Conservation (phyloP, 495 filamentous ascomycete species). For the Penicillium riverlandense region DNA sequence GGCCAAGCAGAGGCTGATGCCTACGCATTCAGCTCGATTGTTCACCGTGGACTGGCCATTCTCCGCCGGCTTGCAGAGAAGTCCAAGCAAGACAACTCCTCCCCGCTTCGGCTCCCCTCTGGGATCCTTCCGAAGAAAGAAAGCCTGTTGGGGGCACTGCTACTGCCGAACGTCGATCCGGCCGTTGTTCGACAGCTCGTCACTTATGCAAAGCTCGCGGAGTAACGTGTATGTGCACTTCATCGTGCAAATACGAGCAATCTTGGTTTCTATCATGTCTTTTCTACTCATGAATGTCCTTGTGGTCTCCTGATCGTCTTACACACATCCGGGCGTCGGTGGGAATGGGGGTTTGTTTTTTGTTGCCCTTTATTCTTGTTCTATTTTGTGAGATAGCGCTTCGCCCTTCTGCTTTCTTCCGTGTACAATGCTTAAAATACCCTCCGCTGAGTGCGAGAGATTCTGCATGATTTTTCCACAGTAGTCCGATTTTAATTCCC, state of each 20-base stretch:
- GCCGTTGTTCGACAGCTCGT: constrained; percentile 66
- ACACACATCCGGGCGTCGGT: constrained; percentile 13
- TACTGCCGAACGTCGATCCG: constrained; percentile 52
- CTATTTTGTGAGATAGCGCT: constrained; percentile 31
- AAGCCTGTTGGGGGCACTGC: constrained; percentile 59
- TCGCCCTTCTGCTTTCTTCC: constrained; percentile 10
- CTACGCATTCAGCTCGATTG: constrained; percentile 48
- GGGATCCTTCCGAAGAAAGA: constrained; percentile 63
- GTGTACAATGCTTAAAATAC: constrained; percentile 42
- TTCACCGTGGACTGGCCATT: constrained; percentile 62
- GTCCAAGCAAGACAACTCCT: constrained; percentile 51
- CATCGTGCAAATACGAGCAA: constrained; percentile 15
- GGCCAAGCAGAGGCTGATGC: constrained; percentile 36
- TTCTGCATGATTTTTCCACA: constrained; percentile 17
- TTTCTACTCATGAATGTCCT: constrained; percentile 27
- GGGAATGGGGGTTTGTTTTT: constrained; percentile 10
- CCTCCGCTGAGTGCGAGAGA: constrained; percentile 26
- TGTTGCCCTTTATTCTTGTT: constrained; percentile 8
- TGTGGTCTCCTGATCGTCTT: constrained; percentile 7
- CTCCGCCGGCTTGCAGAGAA: constrained; percentile 65
- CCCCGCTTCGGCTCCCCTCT: constrained; percentile 44
- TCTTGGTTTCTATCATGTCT: constrained; percentile 22
- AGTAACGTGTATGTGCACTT: constrained; percentile 13
- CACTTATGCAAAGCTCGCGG: constrained; percentile 60
- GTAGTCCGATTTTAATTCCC: too few species aligned